Conservation (phyloP, 768 basidiomycete species). For the Rhodotorula kratochvilovae region DNA sequence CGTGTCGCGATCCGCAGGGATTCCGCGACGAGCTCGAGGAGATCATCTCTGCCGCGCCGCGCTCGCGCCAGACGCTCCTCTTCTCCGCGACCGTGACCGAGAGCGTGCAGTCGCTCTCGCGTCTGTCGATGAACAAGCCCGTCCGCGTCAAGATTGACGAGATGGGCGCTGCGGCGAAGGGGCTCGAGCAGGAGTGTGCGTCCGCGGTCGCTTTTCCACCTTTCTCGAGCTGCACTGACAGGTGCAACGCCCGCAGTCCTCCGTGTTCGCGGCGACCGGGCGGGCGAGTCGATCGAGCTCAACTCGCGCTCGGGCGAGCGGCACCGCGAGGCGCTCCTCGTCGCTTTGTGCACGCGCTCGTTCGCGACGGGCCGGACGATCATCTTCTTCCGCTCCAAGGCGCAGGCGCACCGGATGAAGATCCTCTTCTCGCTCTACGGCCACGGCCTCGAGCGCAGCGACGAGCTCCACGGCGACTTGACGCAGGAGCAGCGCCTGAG, state of each 20-base stretch:
- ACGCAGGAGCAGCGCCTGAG: conserved; percentile 93
- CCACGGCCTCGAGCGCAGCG: conserved; percentile 48
- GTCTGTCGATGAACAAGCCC: conserved; percentile 86
- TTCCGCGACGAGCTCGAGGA: conserved; percentile 91
- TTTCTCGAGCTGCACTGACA: neutral
- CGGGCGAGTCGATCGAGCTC: conserved; percentile 46
- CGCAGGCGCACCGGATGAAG: conserved; percentile 93
- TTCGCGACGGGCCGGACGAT: conserved; percentile 73
- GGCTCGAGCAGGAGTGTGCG: conserved; percentile 84
- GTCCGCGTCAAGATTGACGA: conserved; percentile 94
- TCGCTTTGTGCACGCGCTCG: conserved; percentile 76
- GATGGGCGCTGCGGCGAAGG: conserved; percentile 76
- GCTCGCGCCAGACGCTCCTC: conserved; percentile 84
- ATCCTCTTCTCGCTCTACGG: conserved; percentile 82
- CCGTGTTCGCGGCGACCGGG: conserved; percentile 67
- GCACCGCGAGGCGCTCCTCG: conserved; percentile 53
- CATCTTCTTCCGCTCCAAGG: conserved; percentile 93
- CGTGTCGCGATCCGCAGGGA: conserved; percentile 63
- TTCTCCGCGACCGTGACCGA: conserved; percentile 99
- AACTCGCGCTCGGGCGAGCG: conserved; percentile 42
- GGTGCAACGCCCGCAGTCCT: conserved; percentile 46
- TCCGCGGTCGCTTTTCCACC: neutral
- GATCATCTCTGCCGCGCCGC: conserved; percentile 66
- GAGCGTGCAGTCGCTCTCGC: conserved; percentile 85
- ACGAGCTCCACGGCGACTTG: conserved; percentile 90